Percentiles rank a stretch among this genome's conserved stretches.
Evolutionary conservation across 2,329 filamentous ascomycete species (phyloP).

Genomic region (Aspergillus sp.): DNA sequence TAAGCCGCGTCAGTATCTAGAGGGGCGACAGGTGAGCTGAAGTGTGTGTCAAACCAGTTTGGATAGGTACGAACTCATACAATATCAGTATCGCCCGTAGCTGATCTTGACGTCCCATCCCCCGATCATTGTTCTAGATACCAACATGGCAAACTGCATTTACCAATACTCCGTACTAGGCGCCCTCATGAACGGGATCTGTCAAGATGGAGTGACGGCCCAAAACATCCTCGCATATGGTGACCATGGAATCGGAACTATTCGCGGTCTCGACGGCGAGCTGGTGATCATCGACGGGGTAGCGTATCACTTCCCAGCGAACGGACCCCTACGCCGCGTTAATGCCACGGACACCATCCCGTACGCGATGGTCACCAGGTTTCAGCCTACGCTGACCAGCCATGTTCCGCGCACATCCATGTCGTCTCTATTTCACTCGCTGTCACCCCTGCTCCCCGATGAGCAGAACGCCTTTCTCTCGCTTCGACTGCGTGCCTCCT

Average conservation of each 20-base stretch:
- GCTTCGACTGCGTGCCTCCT: slow-evolving; percentile 1
- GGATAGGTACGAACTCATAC: not conserved
- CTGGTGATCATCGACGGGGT: slow-evolving; percentile 41
- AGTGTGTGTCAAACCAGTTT: too few species aligned
- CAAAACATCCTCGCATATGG: slow-evolving; percentile 36
- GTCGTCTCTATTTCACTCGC: not conserved
- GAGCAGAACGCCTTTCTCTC: slow-evolving; percentile 11
- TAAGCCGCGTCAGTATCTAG: too few species aligned
- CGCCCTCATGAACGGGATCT: slow-evolving; percentile 45
- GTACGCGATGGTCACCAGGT: slow-evolving; percentile 33
- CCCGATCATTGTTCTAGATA: not conserved
- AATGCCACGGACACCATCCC: slow-evolving; percentile 35
- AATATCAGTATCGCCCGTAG: not conserved
- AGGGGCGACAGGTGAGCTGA: too few species aligned
- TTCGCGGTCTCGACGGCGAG: slow-evolving; percentile 44
- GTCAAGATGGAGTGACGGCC: slow-evolving; percentile 36
- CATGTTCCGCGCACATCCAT: not conserved
- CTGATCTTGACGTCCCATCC: not conserved
- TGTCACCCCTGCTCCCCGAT: slow-evolving; percentile 8
- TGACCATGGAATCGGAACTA: slow-evolving; percentile 46
- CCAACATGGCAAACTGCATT: slow-evolving; percentile 18
- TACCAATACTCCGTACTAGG: slow-evolving; percentile 46
- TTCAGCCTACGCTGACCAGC: slow-evolving; percentile 23
- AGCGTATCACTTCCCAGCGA: slow-evolving; percentile 41
- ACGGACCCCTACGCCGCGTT: slow-evolving; percentile 28